Evolutionary conservation across 129 eudicot genomes (phyloP).

Genomic region (Flaveria trinervia): DNA sequence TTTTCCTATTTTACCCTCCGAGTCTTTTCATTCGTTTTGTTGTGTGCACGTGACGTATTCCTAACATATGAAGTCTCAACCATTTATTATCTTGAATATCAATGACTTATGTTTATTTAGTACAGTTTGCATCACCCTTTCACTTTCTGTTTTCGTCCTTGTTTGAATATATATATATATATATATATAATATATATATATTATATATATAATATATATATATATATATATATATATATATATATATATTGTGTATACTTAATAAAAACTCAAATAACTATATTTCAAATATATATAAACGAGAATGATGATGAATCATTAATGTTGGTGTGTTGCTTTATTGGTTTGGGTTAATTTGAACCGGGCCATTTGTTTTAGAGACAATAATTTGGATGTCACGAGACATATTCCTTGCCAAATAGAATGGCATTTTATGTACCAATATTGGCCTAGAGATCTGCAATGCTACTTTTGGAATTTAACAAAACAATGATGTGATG

Average conservation of each 20-base stretch:
- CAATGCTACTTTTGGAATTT: conserved; percentile 31
- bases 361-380: not conserved
- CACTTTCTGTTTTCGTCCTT: too few relatives aligned
- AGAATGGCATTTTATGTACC: conserved; percentile 25
- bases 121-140: too few relatives aligned
- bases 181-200: not conserved
- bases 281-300: not conserved
- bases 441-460: conserved; percentile 19
- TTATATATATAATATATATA: not conserved
- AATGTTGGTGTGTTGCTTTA: conserved; percentile 10
- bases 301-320: not conserved
- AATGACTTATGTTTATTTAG: too few relatives aligned
- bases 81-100: too few relatives aligned
- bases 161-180: not conserved
- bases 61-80: too few relatives aligned
- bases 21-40: too few relatives aligned
- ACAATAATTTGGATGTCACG: conserved; percentile 33
- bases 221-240: not conserved
- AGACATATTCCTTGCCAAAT: conserved; percentile 23
- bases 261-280: not conserved
- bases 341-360: conserved; percentile 5
- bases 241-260: not conserved
- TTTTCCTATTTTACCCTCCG: too few relatives aligned
- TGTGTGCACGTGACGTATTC: too few relatives aligned
- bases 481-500: conserved; percentile 36